Base-by-base conservation (phyloP, 2,329 filamentous ascomycete genomes). In the Lasiodiplodia sp. region DNA sequence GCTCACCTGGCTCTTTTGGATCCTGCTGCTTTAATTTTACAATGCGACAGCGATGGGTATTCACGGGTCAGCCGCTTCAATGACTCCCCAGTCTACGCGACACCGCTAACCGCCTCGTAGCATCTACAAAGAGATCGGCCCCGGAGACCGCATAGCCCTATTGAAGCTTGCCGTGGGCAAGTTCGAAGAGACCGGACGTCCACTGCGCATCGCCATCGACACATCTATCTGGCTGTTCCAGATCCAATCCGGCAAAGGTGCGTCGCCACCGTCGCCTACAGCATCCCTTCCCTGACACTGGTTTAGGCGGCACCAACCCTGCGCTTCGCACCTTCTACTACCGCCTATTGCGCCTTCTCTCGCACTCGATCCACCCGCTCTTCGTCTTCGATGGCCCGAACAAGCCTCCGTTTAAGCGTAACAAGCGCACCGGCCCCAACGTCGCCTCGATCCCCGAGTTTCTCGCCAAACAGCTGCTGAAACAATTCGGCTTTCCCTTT, bases 221-320 rank as follows among this genome's bases (percentile, higher is more conserved):
- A 92, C 97, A 73, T 93, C 94, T 2, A 98, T 99, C 76, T 99
- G 96, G 96, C 91, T 97, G 55, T 98, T 97, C 76, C 96, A 99
- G 76, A 91, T 91, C 14, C 94, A 97, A 76, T 91, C 93, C 16
- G 92, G 92, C 21, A 89, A 89, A 82, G 93, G 88, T 87, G 75
- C 38, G 74, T 68, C 21, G 40, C 64, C 16, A 34, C 37, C 2
- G 34, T 12, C 16, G 23, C 4, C 40, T 16, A 16, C 21, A 52
- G 23, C 31, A 49, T 18, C 51, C 23, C 40, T 49, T 31, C 53
- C 8, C 38, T 62, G 6, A 51, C 64, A 57, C 7, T 16, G 16
- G 31, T 8, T 10, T 58, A 89, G 90, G 95, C 57, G 96, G 96
- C 69, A 89, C 90, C 12, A 97, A 97, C 73, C 95, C 96, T 7